Base-by-base conservation (phyloP, 1,284 basidiomycete genomes). In the Malassezia vespertilionis region DNA sequence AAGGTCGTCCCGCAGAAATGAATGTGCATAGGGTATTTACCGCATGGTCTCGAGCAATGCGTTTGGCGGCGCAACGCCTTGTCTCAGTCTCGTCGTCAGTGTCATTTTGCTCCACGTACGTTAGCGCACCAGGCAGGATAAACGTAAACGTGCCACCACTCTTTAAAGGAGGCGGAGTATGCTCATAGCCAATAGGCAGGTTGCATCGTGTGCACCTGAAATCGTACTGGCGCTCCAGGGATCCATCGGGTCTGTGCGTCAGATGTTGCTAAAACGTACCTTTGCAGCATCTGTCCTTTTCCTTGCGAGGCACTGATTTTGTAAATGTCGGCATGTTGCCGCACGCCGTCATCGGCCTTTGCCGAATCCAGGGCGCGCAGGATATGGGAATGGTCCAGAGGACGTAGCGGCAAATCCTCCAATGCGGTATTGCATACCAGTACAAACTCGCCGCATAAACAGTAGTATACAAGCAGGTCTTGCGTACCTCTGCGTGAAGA, bases 381-480 rank as follows among this genome's bases (percentile, higher is more conserved):
- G 14, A 65, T 41, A 26, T 52, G 54, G 7, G 61, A 44, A 14
- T 52, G 39, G 46, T 68, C 65, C 22, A 64, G 38, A 1, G 65
- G 63, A 8, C 65, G 54, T 7, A 40, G 36, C 1, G 65, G 57
- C 5, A 62, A 39, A 9, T 34, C 22, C 1, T 45, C 31, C 5
- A 68, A 48, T 5, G 49, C 30, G 2, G 40, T 46, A 28, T 68
- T 58, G 28, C 44, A 58, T 23, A 66, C 65, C 12, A 68, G 55
- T 11, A 52, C 54, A 40, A 68, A 68, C 34, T 68, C 65, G 15
- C 65, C 65, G 46, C 65, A 68, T 34, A 66, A 49, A 38, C 65
- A 68, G 52, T 65, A 68, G 57, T 61, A 66, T 28, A 59, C 48
- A 12, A 51, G 48, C 26, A 59, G 55, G 12, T 39, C 23, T 26